Percentiles rank a stretch among this genome's conserved stretches.
These are phyloP conservation scores for Naganishia albida DNA, from an alignment of 1,284 basidiomycete species.

Conservation along the genomic window DNA sequence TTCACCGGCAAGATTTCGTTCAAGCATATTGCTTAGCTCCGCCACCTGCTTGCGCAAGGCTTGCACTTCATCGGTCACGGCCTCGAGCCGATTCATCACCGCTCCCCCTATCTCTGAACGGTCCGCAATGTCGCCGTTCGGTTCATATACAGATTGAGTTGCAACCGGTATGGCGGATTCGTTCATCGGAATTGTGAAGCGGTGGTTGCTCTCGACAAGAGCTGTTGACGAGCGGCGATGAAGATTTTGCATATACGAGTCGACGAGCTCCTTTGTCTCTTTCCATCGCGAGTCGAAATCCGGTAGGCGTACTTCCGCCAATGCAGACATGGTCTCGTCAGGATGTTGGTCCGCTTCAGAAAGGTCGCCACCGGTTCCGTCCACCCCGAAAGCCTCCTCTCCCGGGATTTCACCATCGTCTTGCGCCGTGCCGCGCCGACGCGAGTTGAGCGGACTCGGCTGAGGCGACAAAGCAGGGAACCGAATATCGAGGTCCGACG, in stretches of 20 bases:
- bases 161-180: not conserved
- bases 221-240: not conserved
- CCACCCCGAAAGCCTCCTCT: not conserved
- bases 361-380: not conserved
- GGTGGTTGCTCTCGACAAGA: not conserved
- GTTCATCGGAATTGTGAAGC: not conserved
- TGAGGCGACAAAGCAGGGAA: constrained; percentile 21
- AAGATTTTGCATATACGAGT: not conserved
- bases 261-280: constrained; percentile 7
- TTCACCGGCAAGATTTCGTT: not conserved
- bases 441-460: constrained; percentile 21
- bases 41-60: constrained; percentile 11
- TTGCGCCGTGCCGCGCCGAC: not conserved
- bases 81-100: constrained; percentile 3
- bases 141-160: not conserved
- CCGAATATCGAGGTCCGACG: constrained; percentile 18
- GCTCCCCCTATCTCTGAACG: not conserved
- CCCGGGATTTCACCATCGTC: not conserved
- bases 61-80: constrained; percentile 13
- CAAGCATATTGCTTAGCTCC: not conserved
- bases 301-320: not conserved
- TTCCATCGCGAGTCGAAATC: constrained; percentile 10
- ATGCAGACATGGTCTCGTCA: not conserved
- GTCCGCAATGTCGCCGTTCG: not conserved
- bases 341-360: not conserved